These are phyloP conservation scores for Tolypocladium ophioglossoides DNA, from an alignment of 2,329 filamentous ascomycete genomes.

Conservation along the genomic window DNA sequence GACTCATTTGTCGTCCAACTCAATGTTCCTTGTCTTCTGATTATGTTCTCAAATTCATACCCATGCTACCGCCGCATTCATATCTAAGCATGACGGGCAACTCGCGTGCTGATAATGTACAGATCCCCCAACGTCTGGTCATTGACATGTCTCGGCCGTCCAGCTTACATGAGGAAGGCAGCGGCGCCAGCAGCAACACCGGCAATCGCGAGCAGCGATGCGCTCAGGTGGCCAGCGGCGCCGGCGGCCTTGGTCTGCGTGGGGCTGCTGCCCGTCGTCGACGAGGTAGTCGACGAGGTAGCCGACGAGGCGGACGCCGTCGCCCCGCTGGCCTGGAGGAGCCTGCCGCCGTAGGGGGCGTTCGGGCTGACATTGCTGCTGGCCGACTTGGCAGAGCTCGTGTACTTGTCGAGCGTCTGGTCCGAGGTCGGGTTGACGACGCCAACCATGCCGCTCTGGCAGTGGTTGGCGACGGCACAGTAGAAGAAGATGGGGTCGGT, in stretches of 20 bases:
- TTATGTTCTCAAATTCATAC: not conserved
- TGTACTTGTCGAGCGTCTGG: slow-evolving; percentile 10
- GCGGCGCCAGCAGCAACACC: not conserved
- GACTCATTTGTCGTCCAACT: not conserved
- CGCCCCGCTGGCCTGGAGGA: not conserved
- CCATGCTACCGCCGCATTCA: not conserved
- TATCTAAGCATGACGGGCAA: not conserved
- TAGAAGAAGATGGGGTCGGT: slow-evolving; percentile 20
- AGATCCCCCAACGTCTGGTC: not conserved
- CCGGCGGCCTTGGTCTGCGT: not conserved
- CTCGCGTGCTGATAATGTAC: not conserved
- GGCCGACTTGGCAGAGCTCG: slow-evolving; percentile 3
- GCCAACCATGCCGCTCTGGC: slow-evolving; percentile 19
- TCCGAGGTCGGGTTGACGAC: slow-evolving; percentile 15
- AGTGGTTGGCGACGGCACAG: slow-evolving; percentile 16
- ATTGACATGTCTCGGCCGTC: not conserved
- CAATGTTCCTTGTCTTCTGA: not conserved
- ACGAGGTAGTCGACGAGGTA: not conserved
- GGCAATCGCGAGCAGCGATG: not conserved
- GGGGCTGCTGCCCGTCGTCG: not conserved
- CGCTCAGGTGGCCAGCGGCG: not conserved
- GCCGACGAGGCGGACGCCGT: not conserved
- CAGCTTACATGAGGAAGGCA: not conserved
- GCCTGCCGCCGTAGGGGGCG: slow-evolving; percentile 6
- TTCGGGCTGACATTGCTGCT: slow-evolving; percentile 5